Evolutionary conservation across 2,329 filamentous ascomycete species (phyloP).

Genomic region (Neophaeococcomyces aloes): DNA sequence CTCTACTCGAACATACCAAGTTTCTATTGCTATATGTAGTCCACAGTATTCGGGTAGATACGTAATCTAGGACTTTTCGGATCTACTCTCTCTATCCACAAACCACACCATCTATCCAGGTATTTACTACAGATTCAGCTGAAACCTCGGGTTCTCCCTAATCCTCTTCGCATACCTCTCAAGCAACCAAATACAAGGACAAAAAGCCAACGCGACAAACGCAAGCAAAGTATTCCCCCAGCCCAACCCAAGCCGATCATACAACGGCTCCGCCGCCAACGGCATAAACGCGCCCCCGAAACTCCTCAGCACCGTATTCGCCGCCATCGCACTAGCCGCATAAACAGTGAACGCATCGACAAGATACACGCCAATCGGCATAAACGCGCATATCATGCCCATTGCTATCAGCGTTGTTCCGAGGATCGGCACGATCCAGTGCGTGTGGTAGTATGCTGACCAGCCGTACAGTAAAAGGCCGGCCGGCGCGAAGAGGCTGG

Average conservation of each 20-base stretch:
- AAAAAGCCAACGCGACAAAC: constrained; percentile 62
- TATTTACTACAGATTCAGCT: constrained; percentile 8
- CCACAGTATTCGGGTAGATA: too few species aligned
- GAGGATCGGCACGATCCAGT: constrained; percentile 49
- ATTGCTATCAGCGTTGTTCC: constrained; percentile 65
- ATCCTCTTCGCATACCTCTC: constrained; percentile 28
- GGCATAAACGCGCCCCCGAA: constrained; percentile 71
- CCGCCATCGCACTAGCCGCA: constrained; percentile 73
- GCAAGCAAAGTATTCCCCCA: constrained; percentile 66
- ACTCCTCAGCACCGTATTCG: constrained; percentile 79
- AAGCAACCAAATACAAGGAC: constrained; percentile 29
- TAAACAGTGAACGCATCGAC: constrained; percentile 76
- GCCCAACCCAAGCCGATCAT: constrained; percentile 57
- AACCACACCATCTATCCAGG: not conserved
- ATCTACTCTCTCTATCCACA: too few species aligned
- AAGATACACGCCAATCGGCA: constrained; percentile 65
- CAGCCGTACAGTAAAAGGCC: constrained; percentile 59
- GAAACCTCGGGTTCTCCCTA: constrained; percentile 25
- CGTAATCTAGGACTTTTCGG: too few species aligned
- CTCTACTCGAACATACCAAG: too few species aligned
- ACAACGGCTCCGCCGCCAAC: constrained; percentile 79
- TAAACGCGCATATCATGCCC: constrained; percentile 76
- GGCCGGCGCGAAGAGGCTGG: constrained; percentile 61
- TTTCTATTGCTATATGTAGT: too few species aligned
- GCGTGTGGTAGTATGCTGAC: constrained; percentile 47